Evolutionary conservation across 2,329 filamentous ascomycete species (phyloP).

Genomic region (Apiospora arundinis): DNA sequence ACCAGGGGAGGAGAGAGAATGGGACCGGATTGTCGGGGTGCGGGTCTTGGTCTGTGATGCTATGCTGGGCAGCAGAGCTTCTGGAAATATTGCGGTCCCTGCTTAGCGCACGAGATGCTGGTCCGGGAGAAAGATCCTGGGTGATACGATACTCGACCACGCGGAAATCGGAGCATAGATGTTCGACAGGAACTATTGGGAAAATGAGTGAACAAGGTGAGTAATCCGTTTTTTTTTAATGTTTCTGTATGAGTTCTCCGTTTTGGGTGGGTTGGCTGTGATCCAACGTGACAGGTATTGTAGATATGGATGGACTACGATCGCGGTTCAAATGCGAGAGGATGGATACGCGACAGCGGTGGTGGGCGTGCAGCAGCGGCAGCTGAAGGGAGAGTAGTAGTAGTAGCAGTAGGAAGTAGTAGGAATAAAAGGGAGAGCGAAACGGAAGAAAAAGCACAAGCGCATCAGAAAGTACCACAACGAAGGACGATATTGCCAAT

Average conservation of each 20-base stretch:
- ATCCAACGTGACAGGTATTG: too few relatives aligned
- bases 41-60: constrained; percentile 41
- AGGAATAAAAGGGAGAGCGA: constrained; percentile 11
- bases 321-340: constrained; percentile 7
- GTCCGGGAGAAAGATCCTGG: constrained; percentile 29
- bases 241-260: constrained; percentile 5
- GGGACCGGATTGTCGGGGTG: constrained; percentile 42
- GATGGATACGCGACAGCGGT: constrained; percentile 12
- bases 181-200: constrained; percentile 1
- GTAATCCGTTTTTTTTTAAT: constrained; percentile 3
- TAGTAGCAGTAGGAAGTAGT: not conserved
- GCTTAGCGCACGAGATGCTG: constrained; percentile 42
- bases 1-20: constrained; percentile 40
- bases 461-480: constrained; percentile 3
- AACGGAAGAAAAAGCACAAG: constrained; percentile 12
- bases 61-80: constrained; percentile 39
- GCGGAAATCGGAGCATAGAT: constrained; percentile 18
- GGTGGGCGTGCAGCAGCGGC: constrained; percentile 11
- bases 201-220: constrained; percentile 16
- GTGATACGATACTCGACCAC: constrained; percentile 12
- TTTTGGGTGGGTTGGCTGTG: not conserved
- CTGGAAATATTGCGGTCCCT: constrained; percentile 43
- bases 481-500: constrained; percentile 16
- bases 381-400: constrained; percentile 12
- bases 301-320: not conserved